Conservation (phyloP, 176 grass and related monocot species). For the Raddia distichophylla region DNA sequence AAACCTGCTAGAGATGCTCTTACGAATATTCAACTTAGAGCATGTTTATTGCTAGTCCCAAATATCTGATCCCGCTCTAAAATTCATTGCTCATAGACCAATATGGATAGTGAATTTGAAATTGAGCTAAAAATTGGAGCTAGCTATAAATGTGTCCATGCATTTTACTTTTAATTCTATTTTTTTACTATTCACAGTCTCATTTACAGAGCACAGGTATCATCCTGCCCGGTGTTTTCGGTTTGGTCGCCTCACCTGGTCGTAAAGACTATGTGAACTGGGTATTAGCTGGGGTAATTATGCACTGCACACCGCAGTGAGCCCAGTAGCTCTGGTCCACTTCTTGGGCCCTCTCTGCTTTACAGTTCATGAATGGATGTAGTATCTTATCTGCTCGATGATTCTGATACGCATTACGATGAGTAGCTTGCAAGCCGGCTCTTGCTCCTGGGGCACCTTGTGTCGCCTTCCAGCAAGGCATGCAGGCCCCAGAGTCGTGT, state of each 20-base stretch:
- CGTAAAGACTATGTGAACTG: not conserved
- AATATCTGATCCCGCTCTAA: too few relatives aligned
- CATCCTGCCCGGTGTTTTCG: not conserved
- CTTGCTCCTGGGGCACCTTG: constrained; percentile 2
- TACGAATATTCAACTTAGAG: too few relatives aligned
- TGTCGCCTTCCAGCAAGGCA: not conserved
- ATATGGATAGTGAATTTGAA: too few relatives aligned
- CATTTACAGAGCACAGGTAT: too few relatives aligned
- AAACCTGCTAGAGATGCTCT: too few relatives aligned
- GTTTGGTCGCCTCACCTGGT: not conserved
- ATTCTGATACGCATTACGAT: constrained; percentile 12
- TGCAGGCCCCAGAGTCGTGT: constrained; percentile 1
- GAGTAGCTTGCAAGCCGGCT: constrained; percentile 33
- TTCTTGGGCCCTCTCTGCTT: not conserved
- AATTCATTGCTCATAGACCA: too few relatives aligned
- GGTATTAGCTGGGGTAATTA: not conserved
- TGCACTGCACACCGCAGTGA: not conserved
- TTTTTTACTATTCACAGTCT: too few relatives aligned
- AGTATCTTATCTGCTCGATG: constrained; percentile 31
- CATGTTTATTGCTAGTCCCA: too few relatives aligned
- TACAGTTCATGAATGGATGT: constrained; percentile 46
- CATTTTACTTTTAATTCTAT: too few relatives aligned
- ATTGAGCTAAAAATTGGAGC: too few relatives aligned
- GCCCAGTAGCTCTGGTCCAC: not conserved
- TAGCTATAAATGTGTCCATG: too few relatives aligned